A percentile compares a stretch with the other conserved stretches of the same genome.
These are phyloP conservation scores for Niveomyces coronatus DNA, from an alignment of 2,329 filamentous ascomycete genomes.

Conservation along the genomic window DNA sequence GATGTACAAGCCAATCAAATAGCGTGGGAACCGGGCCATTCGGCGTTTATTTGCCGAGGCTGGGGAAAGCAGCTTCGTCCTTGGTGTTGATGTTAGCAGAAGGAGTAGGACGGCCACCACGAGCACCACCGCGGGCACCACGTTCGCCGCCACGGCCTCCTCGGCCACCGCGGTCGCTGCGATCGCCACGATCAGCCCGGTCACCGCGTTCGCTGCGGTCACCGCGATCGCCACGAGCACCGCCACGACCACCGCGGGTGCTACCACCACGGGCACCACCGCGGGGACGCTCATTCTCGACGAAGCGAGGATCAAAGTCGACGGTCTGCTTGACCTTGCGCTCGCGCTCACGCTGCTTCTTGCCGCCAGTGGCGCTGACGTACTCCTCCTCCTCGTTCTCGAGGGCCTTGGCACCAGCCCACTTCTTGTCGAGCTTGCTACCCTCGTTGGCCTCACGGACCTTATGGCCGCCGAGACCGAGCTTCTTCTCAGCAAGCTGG, in stretches of 20 bases:
- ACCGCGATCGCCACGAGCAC: slow-evolving; percentile 37
- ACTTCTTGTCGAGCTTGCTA: slow-evolving; percentile 80
- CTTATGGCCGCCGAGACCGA: slow-evolving; percentile 52
- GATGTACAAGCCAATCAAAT: not conserved
- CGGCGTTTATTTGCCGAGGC: slow-evolving; percentile 41
- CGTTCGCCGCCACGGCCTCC: slow-evolving; percentile 31
- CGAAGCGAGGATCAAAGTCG: slow-evolving; percentile 77
- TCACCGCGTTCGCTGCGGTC: slow-evolving; percentile 37
- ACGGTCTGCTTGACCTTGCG: slow-evolving; percentile 85
- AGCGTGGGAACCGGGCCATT: slow-evolving; percentile 5
- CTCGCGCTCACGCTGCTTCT: slow-evolving; percentile 77
- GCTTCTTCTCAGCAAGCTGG: slow-evolving; percentile 62
- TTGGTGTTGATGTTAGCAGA: slow-evolving; percentile 43
- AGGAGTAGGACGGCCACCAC: slow-evolving; percentile 31
- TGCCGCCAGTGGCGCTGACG: slow-evolving; percentile 63
- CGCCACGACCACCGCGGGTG: slow-evolving; percentile 42
- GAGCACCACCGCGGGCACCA: slow-evolving; percentile 28
- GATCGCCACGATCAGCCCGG: slow-evolving; percentile 26
- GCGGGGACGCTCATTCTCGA: slow-evolving; percentile 55
- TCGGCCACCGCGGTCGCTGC: slow-evolving; percentile 20
- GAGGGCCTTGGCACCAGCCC: slow-evolving; percentile 70
- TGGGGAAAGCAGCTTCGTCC: slow-evolving; percentile 51
- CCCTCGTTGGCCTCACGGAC: slow-evolving; percentile 91
- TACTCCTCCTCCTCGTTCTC: slow-evolving; percentile 62
- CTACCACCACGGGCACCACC: slow-evolving; percentile 43